Conservation (phyloP, 2,329 filamentous ascomycete species). For the Claviceps spartinae region DNA sequence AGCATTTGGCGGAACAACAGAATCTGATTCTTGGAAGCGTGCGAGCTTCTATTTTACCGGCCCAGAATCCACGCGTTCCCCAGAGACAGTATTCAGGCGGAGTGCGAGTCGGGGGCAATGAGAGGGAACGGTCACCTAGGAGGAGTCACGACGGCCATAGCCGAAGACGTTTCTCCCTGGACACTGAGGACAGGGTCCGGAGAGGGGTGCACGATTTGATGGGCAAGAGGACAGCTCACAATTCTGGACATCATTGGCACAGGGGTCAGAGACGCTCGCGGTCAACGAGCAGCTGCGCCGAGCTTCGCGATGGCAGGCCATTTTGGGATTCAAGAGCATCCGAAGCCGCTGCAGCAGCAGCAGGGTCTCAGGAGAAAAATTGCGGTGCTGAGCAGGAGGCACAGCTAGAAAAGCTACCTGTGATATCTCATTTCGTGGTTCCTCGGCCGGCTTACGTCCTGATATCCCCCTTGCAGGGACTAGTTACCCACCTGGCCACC, state of each 20-base stretch:
- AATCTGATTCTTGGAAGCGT: slow-evolving; percentile 30
- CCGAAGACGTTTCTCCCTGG: slow-evolving; percentile 24
- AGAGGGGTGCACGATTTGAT: slow-evolving; percentile 35
- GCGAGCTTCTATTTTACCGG: slow-evolving; percentile 18
- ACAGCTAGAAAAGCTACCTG: slow-evolving; percentile 15
- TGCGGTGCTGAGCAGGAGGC: not conserved
- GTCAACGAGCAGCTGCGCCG: not conserved
- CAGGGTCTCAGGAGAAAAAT: not conserved
- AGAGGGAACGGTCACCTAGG: slow-evolving; percentile 24
- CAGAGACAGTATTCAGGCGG: slow-evolving; percentile 17
- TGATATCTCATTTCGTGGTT: slow-evolving; percentile 19
- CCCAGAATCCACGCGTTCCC: slow-evolving; percentile 12
- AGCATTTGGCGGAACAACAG: slow-evolving; percentile 52
- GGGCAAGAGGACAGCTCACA: slow-evolving; percentile 21
- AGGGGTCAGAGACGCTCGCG: not conserved
- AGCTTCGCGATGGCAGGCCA: no score
- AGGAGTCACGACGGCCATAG: slow-evolving; percentile 24
- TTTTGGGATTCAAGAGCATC: not conserved
- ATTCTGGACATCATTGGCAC: slow-evolving; percentile 4
- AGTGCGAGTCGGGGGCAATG: slow-evolving; percentile 37
- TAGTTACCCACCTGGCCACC: slow-evolving; percentile 48
- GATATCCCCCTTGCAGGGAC: slow-evolving; percentile 52
- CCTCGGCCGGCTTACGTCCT: slow-evolving; percentile 44
- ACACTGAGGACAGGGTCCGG: slow-evolving; percentile 34
- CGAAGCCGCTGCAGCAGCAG: not conserved